Percentiles rank a stretch among this genome's conserved stretches.
These are phyloP conservation scores for Lentinus polychrous DNA, from an alignment of 1,284 basidiomycete species.

Conservation along the genomic window DNA sequence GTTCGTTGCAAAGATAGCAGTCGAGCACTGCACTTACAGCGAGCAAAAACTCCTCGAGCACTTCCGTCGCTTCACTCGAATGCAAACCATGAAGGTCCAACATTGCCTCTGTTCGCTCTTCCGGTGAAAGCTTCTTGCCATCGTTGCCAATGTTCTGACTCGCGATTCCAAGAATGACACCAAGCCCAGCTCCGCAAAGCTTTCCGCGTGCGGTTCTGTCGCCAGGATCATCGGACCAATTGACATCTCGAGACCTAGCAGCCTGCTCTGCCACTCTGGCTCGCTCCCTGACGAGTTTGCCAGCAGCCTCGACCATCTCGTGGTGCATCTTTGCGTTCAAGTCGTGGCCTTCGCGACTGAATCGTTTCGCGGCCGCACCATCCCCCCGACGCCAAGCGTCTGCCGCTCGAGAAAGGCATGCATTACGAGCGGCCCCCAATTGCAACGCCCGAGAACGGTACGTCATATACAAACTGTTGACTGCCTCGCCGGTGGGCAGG, in stretches of 20 bases:
- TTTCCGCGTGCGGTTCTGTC: constrained; percentile 76
- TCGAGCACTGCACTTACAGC: constrained; percentile 46
- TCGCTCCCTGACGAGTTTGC: constrained; percentile 75
- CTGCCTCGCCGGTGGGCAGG: constrained; percentile 71
- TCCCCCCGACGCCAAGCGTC: constrained; percentile 94
- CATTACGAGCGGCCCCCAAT: constrained; percentile 89
- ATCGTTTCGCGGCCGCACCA: constrained; percentile 90
- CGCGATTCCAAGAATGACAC: constrained; percentile 82
- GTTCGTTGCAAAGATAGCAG: background rate
- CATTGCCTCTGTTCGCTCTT: constrained; percentile 77
- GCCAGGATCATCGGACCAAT: constrained; percentile 79
- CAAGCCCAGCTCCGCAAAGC: constrained; percentile 74
- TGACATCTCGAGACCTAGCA: constrained; percentile 58
- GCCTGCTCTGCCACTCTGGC: constrained; percentile 71
- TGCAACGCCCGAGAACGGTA: constrained; percentile 85
- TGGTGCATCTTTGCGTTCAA: constrained; percentile 84
- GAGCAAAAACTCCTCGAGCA: constrained; percentile 86
- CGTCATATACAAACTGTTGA: constrained; percentile 80
- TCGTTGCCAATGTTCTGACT: constrained; percentile 45
- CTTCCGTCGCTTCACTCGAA: constrained; percentile 85
- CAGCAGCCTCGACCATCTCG: constrained; percentile 79
- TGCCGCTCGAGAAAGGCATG: constrained; percentile 90
- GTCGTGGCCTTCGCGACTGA: constrained; percentile 89
- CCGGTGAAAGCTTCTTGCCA: constrained; percentile 50
- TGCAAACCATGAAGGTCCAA: constrained; percentile 87